A percentile compares a stretch with the other conserved stretches of the same genome.
Evolutionary conservation across 2,329 filamentous ascomycete species (phyloP).

Genomic region (Diaporthe sp.): DNA sequence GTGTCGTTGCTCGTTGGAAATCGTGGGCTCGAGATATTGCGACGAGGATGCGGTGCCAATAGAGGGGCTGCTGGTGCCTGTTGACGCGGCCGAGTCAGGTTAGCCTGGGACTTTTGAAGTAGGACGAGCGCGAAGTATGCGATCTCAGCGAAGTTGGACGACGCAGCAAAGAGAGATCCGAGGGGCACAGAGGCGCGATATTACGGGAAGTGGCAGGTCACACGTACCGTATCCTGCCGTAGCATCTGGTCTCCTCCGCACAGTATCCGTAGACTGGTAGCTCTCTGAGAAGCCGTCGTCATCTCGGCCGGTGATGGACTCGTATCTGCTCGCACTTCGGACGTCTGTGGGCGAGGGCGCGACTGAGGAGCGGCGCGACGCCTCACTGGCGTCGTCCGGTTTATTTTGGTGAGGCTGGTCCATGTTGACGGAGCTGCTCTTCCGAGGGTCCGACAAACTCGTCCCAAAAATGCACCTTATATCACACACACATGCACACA

Average conservation of each 20-base stretch:
- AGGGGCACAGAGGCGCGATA: conserved; percentile 19
- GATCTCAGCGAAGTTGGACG: neutral
- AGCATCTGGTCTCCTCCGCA: conserved; percentile 68
- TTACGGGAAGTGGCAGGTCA: conserved; percentile 35
- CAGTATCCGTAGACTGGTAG: conserved; percentile 71
- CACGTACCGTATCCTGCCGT: conserved; percentile 66
- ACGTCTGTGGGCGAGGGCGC: conserved; percentile 65
- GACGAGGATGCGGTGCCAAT: conserved; percentile 43
- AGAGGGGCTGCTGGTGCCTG: conserved; percentile 54
- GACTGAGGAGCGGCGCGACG: conserved; percentile 46
- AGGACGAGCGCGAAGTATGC: conserved; percentile 18
- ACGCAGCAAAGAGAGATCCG: conserved; percentile 17
- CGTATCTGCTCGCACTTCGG: conserved; percentile 56
- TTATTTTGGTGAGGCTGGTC: conserved; percentile 54
- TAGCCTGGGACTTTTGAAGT: conserved; percentile 41
- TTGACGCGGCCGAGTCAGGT: conserved; percentile 40
- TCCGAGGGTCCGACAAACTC: conserved; percentile 1
- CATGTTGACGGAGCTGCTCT: conserved; percentile 52
- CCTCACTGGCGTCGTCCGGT: conserved; percentile 26
- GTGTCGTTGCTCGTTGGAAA: conserved; percentile 47
- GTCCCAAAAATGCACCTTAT: neutral
- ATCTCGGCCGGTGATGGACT: conserved; percentile 53
- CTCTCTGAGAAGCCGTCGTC: conserved; percentile 64
- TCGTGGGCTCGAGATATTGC: conserved; percentile 40
- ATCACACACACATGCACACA: neutral